A percentile compares a stretch with the other conserved stretches of the same genome.
phyloP scores from a whole-genome alignment of 2,329 filamentous ascomycete genomes.

The Dothistroma pini region DNA sequence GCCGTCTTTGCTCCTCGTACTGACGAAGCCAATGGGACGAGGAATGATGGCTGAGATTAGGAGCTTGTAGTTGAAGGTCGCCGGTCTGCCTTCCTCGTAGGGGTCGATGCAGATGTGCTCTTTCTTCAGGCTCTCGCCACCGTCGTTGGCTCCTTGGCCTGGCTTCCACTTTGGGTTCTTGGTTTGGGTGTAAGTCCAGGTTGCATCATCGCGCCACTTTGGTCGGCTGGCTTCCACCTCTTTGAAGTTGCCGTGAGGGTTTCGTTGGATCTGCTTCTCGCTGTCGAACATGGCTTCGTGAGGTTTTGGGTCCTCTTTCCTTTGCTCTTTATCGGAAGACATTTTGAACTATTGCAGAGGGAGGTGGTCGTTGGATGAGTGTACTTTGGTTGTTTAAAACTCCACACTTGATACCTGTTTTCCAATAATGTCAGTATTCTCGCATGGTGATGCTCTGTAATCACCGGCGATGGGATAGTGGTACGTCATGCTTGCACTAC shows the following conservation, averaged over 20 bases:
- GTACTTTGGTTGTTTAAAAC: not conserved
- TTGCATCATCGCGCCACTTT: constrained; percentile 50
- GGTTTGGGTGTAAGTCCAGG: constrained; percentile 60
- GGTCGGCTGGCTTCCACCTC: constrained; percentile 63
- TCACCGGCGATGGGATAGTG: not conserved
- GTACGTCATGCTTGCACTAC: not conserved
- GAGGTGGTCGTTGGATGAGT: not conserved
- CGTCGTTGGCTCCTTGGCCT: constrained; percentile 62
- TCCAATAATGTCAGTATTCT: not conserved
- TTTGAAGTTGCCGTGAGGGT: constrained; percentile 69
- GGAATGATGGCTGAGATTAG: constrained; percentile 80
- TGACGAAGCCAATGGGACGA: constrained; percentile 68
- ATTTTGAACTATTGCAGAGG: constrained; percentile 15
- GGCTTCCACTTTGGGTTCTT: constrained; percentile 62
- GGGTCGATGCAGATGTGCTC: constrained; percentile 78
- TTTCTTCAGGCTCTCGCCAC: constrained; percentile 49
- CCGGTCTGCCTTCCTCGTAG: constrained; percentile 64
- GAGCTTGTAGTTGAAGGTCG: constrained; percentile 82
- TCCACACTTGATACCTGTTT: not conserved
- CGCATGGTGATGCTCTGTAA: not conserved
- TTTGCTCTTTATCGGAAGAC: constrained; percentile 30
- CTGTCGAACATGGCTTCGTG: constrained; percentile 40
- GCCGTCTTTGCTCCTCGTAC: constrained; percentile 60
- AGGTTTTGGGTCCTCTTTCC: constrained; percentile 21
- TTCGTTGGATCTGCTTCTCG: constrained; percentile 21